phyloP scores from a whole-genome alignment of 2,329 filamentous ascomycete genomes.

The Fusarium sarcochroum region DNA sequence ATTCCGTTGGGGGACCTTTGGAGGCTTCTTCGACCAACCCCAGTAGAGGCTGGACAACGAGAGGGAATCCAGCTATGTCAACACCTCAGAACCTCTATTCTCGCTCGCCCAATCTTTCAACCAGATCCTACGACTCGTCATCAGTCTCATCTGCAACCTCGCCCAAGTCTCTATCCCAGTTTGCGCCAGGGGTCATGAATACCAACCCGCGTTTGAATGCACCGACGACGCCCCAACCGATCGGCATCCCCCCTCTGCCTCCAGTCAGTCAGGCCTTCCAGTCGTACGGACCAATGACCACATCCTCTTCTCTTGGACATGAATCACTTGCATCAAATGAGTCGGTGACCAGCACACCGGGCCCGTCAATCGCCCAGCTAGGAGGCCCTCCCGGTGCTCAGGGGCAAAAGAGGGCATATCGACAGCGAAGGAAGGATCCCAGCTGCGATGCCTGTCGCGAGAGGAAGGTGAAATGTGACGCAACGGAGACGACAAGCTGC shows the following conservation, averaged over 20 bases:
- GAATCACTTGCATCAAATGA: slow-evolving; percentile 73
- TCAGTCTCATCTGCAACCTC: slow-evolving; percentile 74
- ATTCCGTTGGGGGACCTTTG: slow-evolving; percentile 36
- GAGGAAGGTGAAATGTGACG: slow-evolving; percentile 89
- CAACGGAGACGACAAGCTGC: slow-evolving; percentile 95
- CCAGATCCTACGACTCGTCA: slow-evolving; percentile 74
- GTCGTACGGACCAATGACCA: slow-evolving; percentile 66
- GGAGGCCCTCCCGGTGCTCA: slow-evolving; percentile 64
- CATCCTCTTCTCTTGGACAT: slow-evolving; percentile 66
- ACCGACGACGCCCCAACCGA: slow-evolving; percentile 65
- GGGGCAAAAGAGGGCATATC: slow-evolving; percentile 92
- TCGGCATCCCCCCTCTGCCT: slow-evolving; percentile 66
- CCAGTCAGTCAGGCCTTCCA: slow-evolving; percentile 65
- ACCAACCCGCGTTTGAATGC: slow-evolving; percentile 65
- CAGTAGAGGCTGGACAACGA: slow-evolving; percentile 35
- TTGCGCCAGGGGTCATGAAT: slow-evolving; percentile 67
- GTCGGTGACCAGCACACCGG: slow-evolving; percentile 69
- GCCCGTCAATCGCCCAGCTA: slow-evolving; percentile 53
- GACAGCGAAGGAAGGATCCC: slow-evolving; percentile 94
- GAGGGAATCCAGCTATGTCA: slow-evolving; percentile 60
- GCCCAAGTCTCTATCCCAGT: slow-evolving; percentile 67
- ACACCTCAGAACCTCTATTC: slow-evolving; percentile 69
- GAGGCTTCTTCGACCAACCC: slow-evolving; percentile 32
- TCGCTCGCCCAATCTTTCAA: slow-evolving; percentile 73
- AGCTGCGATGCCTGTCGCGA: slow-evolving; percentile 98